Evolutionary conservation across 805 yeast genomes (phyloP).

Genomic region (Ogataea salicorniae): DNA sequence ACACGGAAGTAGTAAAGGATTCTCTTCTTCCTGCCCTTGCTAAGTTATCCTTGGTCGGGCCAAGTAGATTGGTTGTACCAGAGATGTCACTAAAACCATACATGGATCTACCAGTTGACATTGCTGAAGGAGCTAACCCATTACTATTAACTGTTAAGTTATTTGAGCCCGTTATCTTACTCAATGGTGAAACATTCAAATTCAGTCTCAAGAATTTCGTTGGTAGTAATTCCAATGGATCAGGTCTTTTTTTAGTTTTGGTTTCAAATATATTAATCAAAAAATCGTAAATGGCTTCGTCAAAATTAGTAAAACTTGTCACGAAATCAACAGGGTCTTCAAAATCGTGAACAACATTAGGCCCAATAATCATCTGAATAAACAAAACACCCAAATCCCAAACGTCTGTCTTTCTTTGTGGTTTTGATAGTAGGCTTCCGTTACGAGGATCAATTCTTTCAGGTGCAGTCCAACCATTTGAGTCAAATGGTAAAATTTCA

Average conservation of each 20-base stretch:
- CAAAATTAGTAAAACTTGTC: slow-evolving; percentile 28
- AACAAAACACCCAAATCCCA: slow-evolving; percentile 89
- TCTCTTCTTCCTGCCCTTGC: slow-evolving; percentile 19
- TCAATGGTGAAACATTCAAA: slow-evolving; percentile 33
- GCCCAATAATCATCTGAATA: slow-evolving; percentile 59
- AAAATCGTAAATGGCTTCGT: slow-evolving; percentile 61
- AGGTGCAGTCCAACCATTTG: slow-evolving; percentile 71
- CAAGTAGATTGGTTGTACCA: slow-evolving; percentile 10
- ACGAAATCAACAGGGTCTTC: slow-evolving; percentile 64
- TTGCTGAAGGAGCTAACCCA: background rate
- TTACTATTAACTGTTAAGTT: background rate
- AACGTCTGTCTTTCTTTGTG: slow-evolving; percentile 80
- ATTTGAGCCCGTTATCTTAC: slow-evolving; percentile 3
- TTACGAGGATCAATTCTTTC: slow-evolving; percentile 41
- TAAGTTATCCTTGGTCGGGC: slow-evolving; percentile 3
- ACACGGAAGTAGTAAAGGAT: slow-evolving; percentile 22
- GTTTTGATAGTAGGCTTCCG: slow-evolving; percentile 32
- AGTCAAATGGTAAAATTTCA: slow-evolving; percentile 24
- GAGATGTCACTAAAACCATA: slow-evolving; percentile 21
- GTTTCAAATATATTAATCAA: slow-evolving; percentile 58
- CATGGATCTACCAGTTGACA: slow-evolving; percentile 3
- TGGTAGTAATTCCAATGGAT: slow-evolving; percentile 81
- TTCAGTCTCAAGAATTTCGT: slow-evolving; percentile 77
- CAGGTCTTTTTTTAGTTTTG: slow-evolving; percentile 66
- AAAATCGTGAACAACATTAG: slow-evolving; percentile 47